These are phyloP conservation scores for Seiridium cupressi DNA, from an alignment of 2,329 filamentous ascomycete species.

Conservation along the genomic window DNA sequence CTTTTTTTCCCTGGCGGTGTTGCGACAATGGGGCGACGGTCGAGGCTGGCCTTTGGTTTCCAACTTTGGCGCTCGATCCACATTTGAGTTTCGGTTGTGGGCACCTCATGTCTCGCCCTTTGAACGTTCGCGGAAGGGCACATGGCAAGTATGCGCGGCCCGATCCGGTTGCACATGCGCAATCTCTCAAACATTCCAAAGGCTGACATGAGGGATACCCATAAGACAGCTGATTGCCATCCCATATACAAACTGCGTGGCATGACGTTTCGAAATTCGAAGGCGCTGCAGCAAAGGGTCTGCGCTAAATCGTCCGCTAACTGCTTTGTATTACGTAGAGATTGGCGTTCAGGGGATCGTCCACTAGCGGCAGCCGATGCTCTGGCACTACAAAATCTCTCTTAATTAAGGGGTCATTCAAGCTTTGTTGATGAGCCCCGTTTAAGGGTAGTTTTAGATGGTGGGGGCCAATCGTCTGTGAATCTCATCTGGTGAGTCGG, in stretches of 20 bases:
- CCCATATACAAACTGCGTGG: no score
- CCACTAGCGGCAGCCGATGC: background rate
- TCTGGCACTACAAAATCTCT: conserved; percentile 1
- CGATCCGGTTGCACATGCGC: background rate
- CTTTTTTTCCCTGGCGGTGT: background rate
- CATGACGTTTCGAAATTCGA: background rate
- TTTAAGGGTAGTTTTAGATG: no score
- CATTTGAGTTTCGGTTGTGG: background rate
- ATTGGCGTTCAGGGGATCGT: background rate
- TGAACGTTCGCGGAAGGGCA: no score
- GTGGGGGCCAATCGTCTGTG: no score
- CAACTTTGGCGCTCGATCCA: background rate
- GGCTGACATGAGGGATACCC: no score
- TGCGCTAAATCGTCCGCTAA: background rate
- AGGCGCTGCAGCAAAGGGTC: background rate
- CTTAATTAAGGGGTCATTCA: background rate
- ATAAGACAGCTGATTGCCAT: no score
- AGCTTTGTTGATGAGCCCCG: background rate
- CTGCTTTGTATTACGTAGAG: background rate
- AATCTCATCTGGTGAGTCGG: no score
- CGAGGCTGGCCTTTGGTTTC: background rate
- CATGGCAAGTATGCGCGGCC: no score
- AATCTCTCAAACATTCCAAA: no score
- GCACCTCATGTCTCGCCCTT: background rate
- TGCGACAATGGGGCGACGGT: background rate